phyloP scores from a whole-genome alignment of 31 red algal genomes.

The Asparagopsis taxiformis region DNA sequence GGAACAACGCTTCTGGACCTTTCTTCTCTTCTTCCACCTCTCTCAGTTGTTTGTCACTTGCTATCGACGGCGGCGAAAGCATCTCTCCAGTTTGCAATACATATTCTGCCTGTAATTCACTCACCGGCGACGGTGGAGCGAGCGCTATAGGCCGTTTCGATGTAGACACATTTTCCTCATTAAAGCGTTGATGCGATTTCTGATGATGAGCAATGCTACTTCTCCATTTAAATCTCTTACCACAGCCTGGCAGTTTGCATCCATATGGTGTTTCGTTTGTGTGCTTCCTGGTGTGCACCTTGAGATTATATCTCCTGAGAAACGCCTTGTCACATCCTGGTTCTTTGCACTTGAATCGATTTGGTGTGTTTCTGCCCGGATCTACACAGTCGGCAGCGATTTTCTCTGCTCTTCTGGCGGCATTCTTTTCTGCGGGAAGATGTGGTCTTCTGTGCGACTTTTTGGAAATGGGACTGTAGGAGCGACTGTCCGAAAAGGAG shows the following conservation, averaged over 20 bases:
- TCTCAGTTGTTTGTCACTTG: neutral
- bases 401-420: neutral
- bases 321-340: slow-evolving; percentile 29
- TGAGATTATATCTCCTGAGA: slow-evolving; percentile 36
- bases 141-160: neutral
- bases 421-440: neutral
- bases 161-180: neutral
- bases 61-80: neutral
- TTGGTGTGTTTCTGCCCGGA: neutral
- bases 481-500: neutral
- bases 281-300: slow-evolving; percentile 50
- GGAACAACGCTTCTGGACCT: neutral
- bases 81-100: neutral
- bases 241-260: slow-evolving; percentile 25
- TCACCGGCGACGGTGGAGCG: neutral
- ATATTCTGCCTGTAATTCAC: neutral
- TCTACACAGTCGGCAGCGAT: neutral
- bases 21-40: neutral
- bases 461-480: neutral
- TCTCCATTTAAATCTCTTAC: slow-evolving; percentile 44
- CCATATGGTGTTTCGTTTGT: slow-evolving; percentile 62
- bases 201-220: slow-evolving; percentile 28
- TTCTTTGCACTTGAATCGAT: slow-evolving; percentile 16
- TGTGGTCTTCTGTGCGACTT: neutral
- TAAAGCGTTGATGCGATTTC: slow-evolving; percentile 1